Evolutionary conservation across 2,329 filamentous ascomycete genomes (phyloP).

Genomic region (Curvularia eragrostidis): DNA sequence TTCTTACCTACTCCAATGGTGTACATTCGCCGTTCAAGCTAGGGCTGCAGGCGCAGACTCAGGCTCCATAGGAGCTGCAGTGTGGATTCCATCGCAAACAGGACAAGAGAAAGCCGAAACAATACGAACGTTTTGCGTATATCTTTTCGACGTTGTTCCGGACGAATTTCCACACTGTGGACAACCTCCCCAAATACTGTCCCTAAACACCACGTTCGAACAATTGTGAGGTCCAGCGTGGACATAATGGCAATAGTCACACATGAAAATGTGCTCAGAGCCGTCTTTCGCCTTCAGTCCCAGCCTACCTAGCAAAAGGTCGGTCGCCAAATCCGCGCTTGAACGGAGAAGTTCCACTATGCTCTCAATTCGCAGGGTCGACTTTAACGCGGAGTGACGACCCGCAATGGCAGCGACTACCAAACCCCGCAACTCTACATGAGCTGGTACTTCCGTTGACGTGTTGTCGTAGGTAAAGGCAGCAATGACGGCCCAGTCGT

Average conservation of each 20-base stretch:
- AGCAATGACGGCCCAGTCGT: conserved; percentile 29
- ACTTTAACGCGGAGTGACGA: conserved; percentile 10
- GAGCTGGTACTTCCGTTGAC: conserved; percentile 19
- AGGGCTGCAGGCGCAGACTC: too few relatives aligned
- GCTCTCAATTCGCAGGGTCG: conserved; percentile 15
- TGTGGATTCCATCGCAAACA: conserved; percentile 15
- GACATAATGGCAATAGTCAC: conserved; percentile 16
- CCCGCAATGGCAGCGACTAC: conserved; percentile 18
- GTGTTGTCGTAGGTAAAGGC: conserved; percentile 27
- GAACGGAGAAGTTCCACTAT: conserved; percentile 18
- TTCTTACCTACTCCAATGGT: too few relatives aligned
- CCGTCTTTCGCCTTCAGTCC: conserved; percentile 8
- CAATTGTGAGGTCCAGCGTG: conserved; percentile 15
- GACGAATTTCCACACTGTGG: conserved; percentile 5
- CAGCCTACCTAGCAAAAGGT: conserved; percentile 23
- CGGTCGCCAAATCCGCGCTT: conserved; percentile 26
- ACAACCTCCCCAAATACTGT: conserved; percentile 6
- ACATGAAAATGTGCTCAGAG: conserved; percentile 15
- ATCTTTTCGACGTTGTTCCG: conserved; percentile 1
- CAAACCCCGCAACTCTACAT: conserved; percentile 18
- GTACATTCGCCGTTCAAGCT: too few relatives aligned
- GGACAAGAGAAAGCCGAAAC: conserved; percentile 9
- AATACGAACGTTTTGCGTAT: neutral
- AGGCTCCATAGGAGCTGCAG: neutral
- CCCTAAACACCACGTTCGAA: conserved; percentile 5